Evolutionary conservation across 306 rosid genomes (phyloP).

Genomic region (Vigna hirtella): DNA sequence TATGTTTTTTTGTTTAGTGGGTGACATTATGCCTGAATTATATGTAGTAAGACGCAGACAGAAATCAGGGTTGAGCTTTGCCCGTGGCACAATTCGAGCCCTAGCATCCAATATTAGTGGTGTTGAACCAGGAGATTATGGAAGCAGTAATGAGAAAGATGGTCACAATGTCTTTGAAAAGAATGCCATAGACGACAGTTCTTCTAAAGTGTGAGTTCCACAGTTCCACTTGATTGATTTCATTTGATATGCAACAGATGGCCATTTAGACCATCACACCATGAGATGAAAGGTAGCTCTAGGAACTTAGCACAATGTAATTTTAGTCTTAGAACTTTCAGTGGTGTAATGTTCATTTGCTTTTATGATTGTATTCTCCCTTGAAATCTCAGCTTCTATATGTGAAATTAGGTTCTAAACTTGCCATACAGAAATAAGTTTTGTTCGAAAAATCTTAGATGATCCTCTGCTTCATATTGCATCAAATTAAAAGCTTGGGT

Average conservation of each 20-base stretch:
- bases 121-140: slow-evolving; percentile 75
- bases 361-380: slow-evolving; percentile 5
- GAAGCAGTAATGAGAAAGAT: slow-evolving; percentile 59
- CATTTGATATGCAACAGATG: slow-evolving; percentile 16
- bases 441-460: slow-evolving; percentile 3
- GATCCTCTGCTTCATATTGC: background rate
- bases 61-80: slow-evolving; percentile 50
- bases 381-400: background rate
- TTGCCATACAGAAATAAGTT: background rate
- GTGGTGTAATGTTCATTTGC: background rate
- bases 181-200: slow-evolving; percentile 50
- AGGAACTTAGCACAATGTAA: slow-evolving; percentile 9
- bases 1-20: slow-evolving; percentile 24
- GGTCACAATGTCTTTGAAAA: slow-evolving; percentile 49
- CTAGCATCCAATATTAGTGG: slow-evolving; percentile 80
- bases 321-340: slow-evolving; percentile 9
- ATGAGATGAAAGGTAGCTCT: slow-evolving; percentile 11
- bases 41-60: slow-evolving; percentile 69
- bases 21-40: slow-evolving; percentile 52
- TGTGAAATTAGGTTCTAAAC: slow-evolving; percentile 25
- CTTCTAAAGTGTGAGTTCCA: slow-evolving; percentile 72
- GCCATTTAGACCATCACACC: background rate
- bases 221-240: slow-evolving; percentile 49
- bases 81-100: slow-evolving; percentile 51
- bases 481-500: slow-evolving; percentile 4